Conservation (phyloP, 257 asterid species). For the Solanum rostratum region DNA sequence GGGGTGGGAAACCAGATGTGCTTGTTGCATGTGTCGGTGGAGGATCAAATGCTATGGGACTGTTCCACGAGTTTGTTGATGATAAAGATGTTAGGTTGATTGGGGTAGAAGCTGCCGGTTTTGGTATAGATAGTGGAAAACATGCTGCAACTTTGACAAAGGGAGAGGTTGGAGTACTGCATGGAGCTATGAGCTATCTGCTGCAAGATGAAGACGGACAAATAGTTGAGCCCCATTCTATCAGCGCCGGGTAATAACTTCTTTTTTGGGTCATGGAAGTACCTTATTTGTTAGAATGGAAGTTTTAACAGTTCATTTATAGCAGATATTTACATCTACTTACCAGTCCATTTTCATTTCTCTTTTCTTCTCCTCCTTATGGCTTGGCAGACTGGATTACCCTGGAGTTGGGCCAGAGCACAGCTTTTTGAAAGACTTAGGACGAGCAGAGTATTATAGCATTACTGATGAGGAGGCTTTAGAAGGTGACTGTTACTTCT, state of each 20-base stretch:
- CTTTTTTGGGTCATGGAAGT: not conserved
- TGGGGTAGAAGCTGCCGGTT: constrained; percentile 97
- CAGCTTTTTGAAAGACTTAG: constrained; percentile 85
- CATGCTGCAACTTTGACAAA: constrained; percentile 91
- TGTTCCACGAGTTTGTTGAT: constrained; percentile 82
- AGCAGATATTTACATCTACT: not conserved
- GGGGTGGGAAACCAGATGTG: constrained; percentile 89
- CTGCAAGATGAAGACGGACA: constrained; percentile 96
- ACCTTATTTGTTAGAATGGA: not conserved
- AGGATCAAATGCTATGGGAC: constrained; percentile 94
- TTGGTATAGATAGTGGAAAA: constrained; percentile 91
- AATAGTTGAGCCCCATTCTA: constrained; percentile 94
- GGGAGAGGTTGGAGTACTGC: constrained; percentile 93
- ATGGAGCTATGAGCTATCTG: constrained; percentile 98
- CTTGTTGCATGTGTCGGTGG: constrained; percentile 95
- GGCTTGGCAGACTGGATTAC: constrained; percentile 51
- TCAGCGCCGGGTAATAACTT: constrained; percentile 76
- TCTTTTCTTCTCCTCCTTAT: not conserved
- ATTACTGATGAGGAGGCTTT: constrained; percentile 88
- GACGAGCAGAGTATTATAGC: constrained; percentile 80
- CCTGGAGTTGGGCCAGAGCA: constrained; percentile 99
- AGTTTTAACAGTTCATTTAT: not conserved
- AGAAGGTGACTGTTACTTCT: constrained; percentile 42
- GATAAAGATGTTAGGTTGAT: constrained; percentile 76
- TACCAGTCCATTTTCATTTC: not conserved